These are phyloP conservation scores for Aspergillus felis DNA, from an alignment of 2,329 filamentous ascomycete genomes.

Conservation along the genomic window DNA sequence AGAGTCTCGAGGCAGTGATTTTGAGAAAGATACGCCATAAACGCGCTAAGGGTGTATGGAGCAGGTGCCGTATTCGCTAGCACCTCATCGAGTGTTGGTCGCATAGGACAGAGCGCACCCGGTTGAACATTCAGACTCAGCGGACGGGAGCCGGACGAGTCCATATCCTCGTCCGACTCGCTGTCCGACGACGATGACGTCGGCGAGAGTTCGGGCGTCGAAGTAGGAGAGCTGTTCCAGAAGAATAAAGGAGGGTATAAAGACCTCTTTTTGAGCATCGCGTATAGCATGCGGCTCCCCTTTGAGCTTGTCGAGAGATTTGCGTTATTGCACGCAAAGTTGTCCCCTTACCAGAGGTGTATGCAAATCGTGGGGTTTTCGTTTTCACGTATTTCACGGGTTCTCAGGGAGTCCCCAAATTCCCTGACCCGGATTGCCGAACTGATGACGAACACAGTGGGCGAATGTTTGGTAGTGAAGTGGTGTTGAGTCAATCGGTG, in stretches of 20 bases:
- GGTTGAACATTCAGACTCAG: conserved; percentile 40
- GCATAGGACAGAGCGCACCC: conserved; percentile 42
- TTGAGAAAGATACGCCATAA: conserved; percentile 94
- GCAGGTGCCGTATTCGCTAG: conserved; percentile 79
- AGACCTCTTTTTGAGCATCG: conserved; percentile 38
- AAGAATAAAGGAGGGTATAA: conserved; percentile 32
- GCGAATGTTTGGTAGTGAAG: neutral
- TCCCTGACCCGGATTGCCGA: neutral
- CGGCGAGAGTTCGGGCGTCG: conserved; percentile 45
- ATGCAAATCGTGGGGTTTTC: neutral
- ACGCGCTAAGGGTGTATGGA: conserved; percentile 86
- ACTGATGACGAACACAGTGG: neutral
- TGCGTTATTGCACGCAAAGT: conserved; percentile 11
- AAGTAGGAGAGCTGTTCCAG: conserved; percentile 38
- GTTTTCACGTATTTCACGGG: neutral
- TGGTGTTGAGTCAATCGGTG: neutral
- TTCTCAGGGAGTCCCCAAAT: neutral
- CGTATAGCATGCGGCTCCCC: conserved; percentile 27
- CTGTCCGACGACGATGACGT: conserved; percentile 38
- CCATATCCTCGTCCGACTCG: conserved; percentile 45
- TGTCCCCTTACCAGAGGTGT: neutral
- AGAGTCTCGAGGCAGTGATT: conserved; percentile 96
- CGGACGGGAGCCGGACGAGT: conserved; percentile 39
- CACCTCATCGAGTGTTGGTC: conserved; percentile 80
- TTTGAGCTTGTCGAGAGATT: conserved; percentile 8